Percentiles rank a stretch among this genome's conserved stretches.
phyloP scores from a whole-genome alignment of 1,139 yeast genomes.

The Scheffersomyces stambukii region DNA sequence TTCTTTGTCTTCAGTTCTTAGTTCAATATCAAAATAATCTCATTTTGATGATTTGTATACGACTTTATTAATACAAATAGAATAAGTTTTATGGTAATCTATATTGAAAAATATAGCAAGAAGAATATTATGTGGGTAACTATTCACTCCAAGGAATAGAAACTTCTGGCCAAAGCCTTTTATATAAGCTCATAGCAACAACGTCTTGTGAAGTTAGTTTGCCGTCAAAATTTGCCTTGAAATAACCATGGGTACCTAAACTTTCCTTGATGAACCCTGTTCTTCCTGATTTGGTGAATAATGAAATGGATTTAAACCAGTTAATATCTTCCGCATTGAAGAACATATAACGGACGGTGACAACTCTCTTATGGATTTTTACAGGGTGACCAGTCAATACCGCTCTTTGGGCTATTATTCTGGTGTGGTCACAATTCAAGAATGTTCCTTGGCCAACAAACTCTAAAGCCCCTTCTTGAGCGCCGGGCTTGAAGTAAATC shows the following conservation, averaged over 20 bases:
- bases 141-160: slow-evolving; percentile 29
- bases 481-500: slow-evolving; percentile 53
- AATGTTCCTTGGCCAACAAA: slow-evolving; percentile 89
- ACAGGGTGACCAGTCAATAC: slow-evolving; percentile 92
- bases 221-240: slow-evolving; percentile 93
- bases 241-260: slow-evolving; percentile 97
- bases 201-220: slow-evolving; percentile 88
- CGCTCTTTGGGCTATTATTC: slow-evolving; percentile 83
- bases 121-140: too few relatives aligned
- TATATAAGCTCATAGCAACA: slow-evolving; percentile 87
- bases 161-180: slow-evolving; percentile 83
- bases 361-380: slow-evolving; percentile 88
- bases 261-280: slow-evolving; percentile 92
- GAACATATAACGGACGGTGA: slow-evolving; percentile 96
- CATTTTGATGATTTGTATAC: too few relatives aligned
- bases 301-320: slow-evolving; percentile 88
- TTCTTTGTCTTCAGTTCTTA: too few relatives aligned
- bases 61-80: too few relatives aligned
- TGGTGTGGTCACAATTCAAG: slow-evolving; percentile 77
- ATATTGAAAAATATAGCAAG: too few relatives aligned
- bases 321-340: slow-evolving; percentile 86
- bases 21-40: too few relatives aligned
- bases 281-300: slow-evolving; percentile 89
- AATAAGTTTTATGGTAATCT: too few relatives aligned
- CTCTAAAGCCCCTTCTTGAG: slow-evolving; percentile 48